Percentiles rank a stretch among this genome's conserved stretches.
Evolutionary conservation across 768 basidiomycete genomes (phyloP).

Genomic region (Mycena albidolilacea): DNA sequence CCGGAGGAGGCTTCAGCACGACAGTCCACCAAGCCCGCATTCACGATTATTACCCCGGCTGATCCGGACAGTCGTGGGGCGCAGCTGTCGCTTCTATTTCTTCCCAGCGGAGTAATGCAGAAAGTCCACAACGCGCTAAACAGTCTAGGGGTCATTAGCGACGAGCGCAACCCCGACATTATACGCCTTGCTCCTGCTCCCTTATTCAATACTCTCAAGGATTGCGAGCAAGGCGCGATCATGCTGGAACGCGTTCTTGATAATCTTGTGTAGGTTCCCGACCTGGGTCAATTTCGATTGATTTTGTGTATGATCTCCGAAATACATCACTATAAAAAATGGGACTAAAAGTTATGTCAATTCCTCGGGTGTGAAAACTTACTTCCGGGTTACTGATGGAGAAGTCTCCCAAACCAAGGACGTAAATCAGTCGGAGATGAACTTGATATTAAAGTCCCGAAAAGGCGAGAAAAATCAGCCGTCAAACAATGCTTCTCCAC

Average conservation of each 20-base stretch:
- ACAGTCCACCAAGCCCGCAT: constrained; percentile 58
- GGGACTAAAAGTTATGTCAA: neutral
- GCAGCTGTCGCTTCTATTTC: constrained; percentile 89
- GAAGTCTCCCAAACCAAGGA: neutral
- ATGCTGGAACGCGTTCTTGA: constrained; percentile 75
- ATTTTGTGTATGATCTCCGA: constrained; percentile 9
- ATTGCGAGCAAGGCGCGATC: constrained; percentile 79
- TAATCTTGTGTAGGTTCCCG: constrained; percentile 23
- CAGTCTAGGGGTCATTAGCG: constrained; percentile 87
- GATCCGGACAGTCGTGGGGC: constrained; percentile 80
- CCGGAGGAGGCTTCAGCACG: constrained; percentile 48
- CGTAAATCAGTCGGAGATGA: constrained; percentile 30
- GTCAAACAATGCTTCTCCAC: neutral
- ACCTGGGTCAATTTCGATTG: neutral
- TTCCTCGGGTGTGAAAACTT: neutral
- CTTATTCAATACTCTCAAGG: constrained; percentile 87
- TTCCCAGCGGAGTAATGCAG: constrained; percentile 80
- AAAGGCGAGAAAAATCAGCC: constrained; percentile 7
- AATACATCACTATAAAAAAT: neutral
- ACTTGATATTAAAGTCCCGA: constrained; percentile 27
- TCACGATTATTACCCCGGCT: constrained; percentile 94
- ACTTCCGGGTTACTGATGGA: neutral
- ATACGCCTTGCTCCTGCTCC: constrained; percentile 91
- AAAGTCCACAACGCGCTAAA: constrained; percentile 73
- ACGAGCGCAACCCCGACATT: constrained; percentile 93